Base-by-base conservation (phyloP, 129 eudicot genomes). In the Mikania micrantha region DNA sequence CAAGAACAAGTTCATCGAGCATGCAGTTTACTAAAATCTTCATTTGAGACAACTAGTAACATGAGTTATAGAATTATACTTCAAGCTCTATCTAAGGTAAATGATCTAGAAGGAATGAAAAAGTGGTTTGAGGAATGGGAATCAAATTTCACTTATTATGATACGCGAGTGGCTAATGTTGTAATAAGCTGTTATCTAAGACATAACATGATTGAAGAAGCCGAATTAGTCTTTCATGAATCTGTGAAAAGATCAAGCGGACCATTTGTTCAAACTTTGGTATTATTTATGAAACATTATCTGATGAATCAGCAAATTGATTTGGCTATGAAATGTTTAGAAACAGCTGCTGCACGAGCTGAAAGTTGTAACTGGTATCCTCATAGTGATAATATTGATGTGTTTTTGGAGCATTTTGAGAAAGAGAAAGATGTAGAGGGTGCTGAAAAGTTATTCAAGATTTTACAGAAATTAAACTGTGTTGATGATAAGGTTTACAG, bases 91-190 rank as follows among this genome's bases (percentile, higher is more conserved):
- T 64, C 75, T 25, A 91, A 74, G 42, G 74, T 88, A 10, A 53
- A 77, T 1, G 88, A 88, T 34, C 52, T 88, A 10, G 76, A 76
- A 17, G 91, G 78, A 16, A 12, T 78, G 74, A 80, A 78, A 60
- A 78, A 57, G 28, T 81, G 72, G 48, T 91, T 73, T 27, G 77
- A 82, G 60, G 96, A 91, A 80, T 91, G 98, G 98, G 90, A 84
- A 39, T 80, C 82, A 7, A 77, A 35, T 17, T 83, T 80, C 75
- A 11, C 64, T 1, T 44, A 54, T 38, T 91, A 74, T 12, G 98
- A 91, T 74, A 47, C 60, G 0, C 82, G 95, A 78, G 12, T 91
- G 53, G 68, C 88, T 7, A 79, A 65, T 53, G 35, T 39, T 10
- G 84, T 62, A 5, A 74, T 91, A 64, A 63, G 74, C 8, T 69